Base-by-base conservation (phyloP, 2,329 filamentous ascomycete species). In the Sordariomycetes sp. region DNA sequence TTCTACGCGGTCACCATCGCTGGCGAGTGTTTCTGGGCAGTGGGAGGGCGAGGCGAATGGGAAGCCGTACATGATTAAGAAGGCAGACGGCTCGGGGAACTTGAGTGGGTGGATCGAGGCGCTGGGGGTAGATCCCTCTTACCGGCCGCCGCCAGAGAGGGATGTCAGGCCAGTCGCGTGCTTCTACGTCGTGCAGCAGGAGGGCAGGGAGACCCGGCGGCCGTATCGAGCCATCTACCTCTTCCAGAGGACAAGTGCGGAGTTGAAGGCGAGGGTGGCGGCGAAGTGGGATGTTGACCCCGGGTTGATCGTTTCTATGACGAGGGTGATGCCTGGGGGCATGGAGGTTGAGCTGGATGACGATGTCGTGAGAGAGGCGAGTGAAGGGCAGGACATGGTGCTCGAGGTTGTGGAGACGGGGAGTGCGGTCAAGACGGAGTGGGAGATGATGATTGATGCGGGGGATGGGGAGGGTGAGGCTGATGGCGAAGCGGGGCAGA, bases 281-380 rank as follows among this genome's bases (percentile, higher is more conserved):
- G 72, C 78, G 57, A 97, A 97, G 70, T 94, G 88, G 76, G 81
- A 84, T 20, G 76, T 97, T 53, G 89, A 96, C 60, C 76, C 87
- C 1, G 78, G 79, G 2, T 82, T 80, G 60, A 81, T 96, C 8
- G 73, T 84, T 1, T 84, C 87, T 39, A 85, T 85, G 1, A 75
- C 95, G 4, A 88, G 84, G 58, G 75, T 90, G 56, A 85, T 89
- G 50, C 77, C 84, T 15, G 84, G 84, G 61, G 90, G 90, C 0
- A 72, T 96, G 1, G 84, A 90, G 64, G 84, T 97, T 57, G 82
- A 95, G 65, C 80, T 97, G 64, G 94, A 97, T 65, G 90, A 97
- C 65, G 90, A 96, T 61, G 85, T 95, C 53, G 82, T 97, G 35
- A 80, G 81, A 52, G 87, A 92, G 68, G 76, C 97, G 56, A 81